These are phyloP conservation scores for Cryptococcus deneoformans DNA, from an alignment of 1,284 basidiomycete species.

Conservation along the genomic window DNA sequence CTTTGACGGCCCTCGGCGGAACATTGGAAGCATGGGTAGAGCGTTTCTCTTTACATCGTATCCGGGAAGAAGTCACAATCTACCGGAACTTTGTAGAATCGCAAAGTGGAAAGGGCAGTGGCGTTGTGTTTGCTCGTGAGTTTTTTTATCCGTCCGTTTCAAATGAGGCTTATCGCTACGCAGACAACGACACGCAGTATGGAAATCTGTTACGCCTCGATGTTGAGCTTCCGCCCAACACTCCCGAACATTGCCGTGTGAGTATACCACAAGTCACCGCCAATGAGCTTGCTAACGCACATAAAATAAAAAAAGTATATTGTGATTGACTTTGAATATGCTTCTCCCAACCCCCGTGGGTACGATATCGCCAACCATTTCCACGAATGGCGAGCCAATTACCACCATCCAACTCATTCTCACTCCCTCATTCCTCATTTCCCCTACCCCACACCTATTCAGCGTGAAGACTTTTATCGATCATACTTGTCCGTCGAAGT, in stretches of 20 bases:
- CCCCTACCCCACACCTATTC: slow-evolving; percentile 67
- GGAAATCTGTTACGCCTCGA: slow-evolving; percentile 82
- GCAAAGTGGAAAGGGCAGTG: slow-evolving; percentile 35
- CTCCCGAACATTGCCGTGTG: slow-evolving; percentile 48
- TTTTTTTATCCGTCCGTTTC: background rate
- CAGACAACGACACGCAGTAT: slow-evolving; percentile 92
- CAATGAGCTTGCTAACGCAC: background rate
- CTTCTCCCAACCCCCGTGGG: slow-evolving; percentile 78
- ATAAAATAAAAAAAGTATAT: slow-evolving; percentile 61
- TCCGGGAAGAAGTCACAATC: slow-evolving; percentile 41
- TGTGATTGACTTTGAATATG: slow-evolving; percentile 95
- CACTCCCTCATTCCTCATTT: slow-evolving; percentile 69
- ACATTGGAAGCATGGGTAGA: slow-evolving; percentile 43
- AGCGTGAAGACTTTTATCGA: slow-evolving; percentile 76
- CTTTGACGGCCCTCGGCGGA: slow-evolving; percentile 28
- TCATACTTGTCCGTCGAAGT: slow-evolving; percentile 63
- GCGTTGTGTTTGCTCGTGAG: slow-evolving; percentile 49
- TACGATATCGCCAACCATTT: slow-evolving; percentile 97
- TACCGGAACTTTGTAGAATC: slow-evolving; percentile 41
- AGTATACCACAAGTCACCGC: slow-evolving; percentile 35
- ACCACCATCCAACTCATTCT: slow-evolving; percentile 62
- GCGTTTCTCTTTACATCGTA: slow-evolving; percentile 37
- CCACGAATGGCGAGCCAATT: slow-evolving; percentile 91
- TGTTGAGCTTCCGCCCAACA: slow-evolving; percentile 52
- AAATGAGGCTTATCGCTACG: background rate